Base-by-base conservation (phyloP, 176 grass and related monocot genomes). In the Zoysia japonica region DNA sequence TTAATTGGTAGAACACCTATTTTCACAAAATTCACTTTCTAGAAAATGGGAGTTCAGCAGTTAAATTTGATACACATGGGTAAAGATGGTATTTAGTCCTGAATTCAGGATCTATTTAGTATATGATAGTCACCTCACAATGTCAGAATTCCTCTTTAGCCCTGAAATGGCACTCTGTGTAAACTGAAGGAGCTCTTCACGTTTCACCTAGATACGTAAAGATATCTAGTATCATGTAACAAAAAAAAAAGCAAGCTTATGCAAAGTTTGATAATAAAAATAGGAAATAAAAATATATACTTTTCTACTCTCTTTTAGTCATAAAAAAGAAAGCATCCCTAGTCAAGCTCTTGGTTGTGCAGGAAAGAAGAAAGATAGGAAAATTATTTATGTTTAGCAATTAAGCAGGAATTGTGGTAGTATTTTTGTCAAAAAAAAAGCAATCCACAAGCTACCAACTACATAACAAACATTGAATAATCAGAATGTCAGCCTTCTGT, bases 141-240 rank as follows among this genome's bases (percentile, higher is more conserved):
- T 78, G 71, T 95, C 90, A 86, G 86, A 86, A 66, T 86, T 98
- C 75, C 86, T 70, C 80, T 98, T 98, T 82, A 98, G 75, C 59
- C 92, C 96, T 83, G 86, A 94, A 90, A 98, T 98, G 56, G 92
- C 96, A 59, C 67, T 78, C 83, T 98, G 92, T 11, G 92, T 91
- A 82, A 98, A 98, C 46, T 98, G 96, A 83, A 99, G 92, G 37
- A 99, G 73, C 66, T 99, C 96, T 75, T 99, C 96, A 78, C 88
- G 84, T 79, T 99, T 99, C 84, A 99, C 96, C 96, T 99, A 80
- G 66, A 92, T 82, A 80, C 82, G 74, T 63, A 74, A 28, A 47
- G 5, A 68, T 46, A 55, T 2, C 45, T 44, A 77, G 66, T 57
- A 77, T 71, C 19, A 20, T 44, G 57, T 71, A 17, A 81, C 9